A percentile compares a stretch with the other conserved stretches of the same genome.
These are phyloP conservation scores for Trebouxia sp. DNA, from an alignment of 139 green algal species.

Conservation along the genomic window DNA sequence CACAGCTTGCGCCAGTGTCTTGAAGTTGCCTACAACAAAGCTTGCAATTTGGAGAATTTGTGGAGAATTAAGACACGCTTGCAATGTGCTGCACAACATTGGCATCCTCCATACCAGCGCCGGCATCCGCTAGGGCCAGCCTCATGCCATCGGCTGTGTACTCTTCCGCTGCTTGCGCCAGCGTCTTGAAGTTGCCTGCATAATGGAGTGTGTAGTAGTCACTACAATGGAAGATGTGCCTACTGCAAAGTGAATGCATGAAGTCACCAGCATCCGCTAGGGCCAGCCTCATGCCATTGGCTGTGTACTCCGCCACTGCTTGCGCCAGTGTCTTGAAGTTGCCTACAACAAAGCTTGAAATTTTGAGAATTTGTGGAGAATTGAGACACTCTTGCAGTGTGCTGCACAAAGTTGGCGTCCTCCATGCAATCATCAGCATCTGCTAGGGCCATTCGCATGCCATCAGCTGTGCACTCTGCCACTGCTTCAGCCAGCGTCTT, in stretches of 20 bases:
- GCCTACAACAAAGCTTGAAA: conserved; percentile 34
- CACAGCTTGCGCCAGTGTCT: conserved; percentile 87
- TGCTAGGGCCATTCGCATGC: conserved; percentile 91
- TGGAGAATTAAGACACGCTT: too few species aligned
- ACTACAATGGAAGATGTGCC: too few species aligned
- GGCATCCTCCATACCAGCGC: conserved; percentile 96
- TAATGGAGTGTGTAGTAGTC: neutral
- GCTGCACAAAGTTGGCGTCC: conserved; percentile 97
- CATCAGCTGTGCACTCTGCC: conserved; percentile 89
- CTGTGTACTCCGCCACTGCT: conserved; percentile 86
- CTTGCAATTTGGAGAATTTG: too few species aligned
- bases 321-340: conserved; percentile 94
- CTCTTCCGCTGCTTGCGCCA: conserved; percentile 79
- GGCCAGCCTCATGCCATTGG: conserved; percentile 92
- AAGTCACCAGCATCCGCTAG: conserved; percentile 93
- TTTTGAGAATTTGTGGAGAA: too few species aligned
- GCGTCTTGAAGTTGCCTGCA: conserved; percentile 31
- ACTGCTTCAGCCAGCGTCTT: conserved; percentile 89
- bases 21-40: conserved; percentile 80
- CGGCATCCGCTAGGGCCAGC: conserved; percentile 92
- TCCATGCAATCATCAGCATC: conserved; percentile 96
- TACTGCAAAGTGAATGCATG: too few species aligned
- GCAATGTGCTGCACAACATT: conserved; percentile 93
- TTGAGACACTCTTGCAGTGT: too few species aligned
- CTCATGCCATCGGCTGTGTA: conserved; percentile 93